Conservation (phyloP, 2,329 filamentous ascomycete species). For the Rhynchosporium graminicola region DNA sequence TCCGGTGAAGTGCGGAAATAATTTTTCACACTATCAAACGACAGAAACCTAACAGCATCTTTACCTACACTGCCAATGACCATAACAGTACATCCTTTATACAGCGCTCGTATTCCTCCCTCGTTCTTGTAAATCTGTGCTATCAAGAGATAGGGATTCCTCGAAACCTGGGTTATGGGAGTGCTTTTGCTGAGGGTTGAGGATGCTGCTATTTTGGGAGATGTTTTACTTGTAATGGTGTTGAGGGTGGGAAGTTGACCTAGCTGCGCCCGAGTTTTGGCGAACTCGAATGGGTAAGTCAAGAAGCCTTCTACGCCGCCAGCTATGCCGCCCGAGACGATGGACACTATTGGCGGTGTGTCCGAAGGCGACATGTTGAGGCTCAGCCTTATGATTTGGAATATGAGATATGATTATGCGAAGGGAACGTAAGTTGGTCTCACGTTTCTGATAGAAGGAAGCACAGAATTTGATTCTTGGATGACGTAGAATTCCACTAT, state of each 20-base stretch:
- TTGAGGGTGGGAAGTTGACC: neutral
- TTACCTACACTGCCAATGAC: conserved; percentile 51
- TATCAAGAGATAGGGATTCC: conserved; percentile 61
- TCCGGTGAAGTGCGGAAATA: conserved; percentile 53
- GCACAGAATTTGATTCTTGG: neutral
- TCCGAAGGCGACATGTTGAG: conserved; percentile 14
- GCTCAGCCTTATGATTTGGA: too few species aligned
- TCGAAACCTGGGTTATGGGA: conserved; percentile 44
- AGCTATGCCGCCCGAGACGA: conserved; percentile 35
- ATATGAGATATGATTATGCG: neutral
- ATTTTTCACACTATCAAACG: conserved; percentile 66
- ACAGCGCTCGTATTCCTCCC: conserved; percentile 58
- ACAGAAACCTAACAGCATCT: conserved; percentile 65
- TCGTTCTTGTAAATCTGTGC: conserved; percentile 55
- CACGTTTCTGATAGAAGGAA: conserved; percentile 4
- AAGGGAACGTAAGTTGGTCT: neutral
- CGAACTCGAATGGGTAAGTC: conserved; percentile 63
- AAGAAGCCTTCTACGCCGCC: conserved; percentile 38
- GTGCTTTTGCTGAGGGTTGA: conserved; percentile 35
- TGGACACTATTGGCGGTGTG: conserved; percentile 28
- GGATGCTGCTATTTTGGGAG: conserved; percentile 19
- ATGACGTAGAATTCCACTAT: conserved; percentile 5
- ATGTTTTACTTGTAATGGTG: neutral
- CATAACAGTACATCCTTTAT: conserved; percentile 33
- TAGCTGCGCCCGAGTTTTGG: conserved; percentile 64